phyloP scores from a whole-genome alignment of 176 grass and related monocot species.

The Saccharum spontaneum region DNA sequence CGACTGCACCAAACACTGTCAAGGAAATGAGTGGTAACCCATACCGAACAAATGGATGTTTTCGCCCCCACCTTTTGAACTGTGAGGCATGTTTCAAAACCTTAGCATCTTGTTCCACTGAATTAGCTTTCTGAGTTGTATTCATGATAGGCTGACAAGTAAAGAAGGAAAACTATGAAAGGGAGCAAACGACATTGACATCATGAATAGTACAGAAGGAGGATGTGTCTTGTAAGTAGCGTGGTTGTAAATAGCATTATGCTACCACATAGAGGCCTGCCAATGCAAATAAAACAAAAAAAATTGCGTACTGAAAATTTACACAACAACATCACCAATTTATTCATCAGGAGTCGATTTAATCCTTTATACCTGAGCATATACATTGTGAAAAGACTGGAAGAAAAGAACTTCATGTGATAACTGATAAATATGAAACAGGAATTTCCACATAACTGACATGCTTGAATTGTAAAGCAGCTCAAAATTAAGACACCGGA shows the following conservation, averaged over 20 bases:
- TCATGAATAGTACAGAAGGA: not conserved
- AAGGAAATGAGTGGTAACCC: slow-evolving; percentile 87
- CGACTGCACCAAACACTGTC: slow-evolving; percentile 81
- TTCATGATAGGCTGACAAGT: slow-evolving; percentile 25
- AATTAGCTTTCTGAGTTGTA: slow-evolving; percentile 43
- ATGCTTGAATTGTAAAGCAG: too few species aligned
- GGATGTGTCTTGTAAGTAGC: not conserved
- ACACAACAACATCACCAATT: too few species aligned
- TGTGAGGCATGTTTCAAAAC: slow-evolving; percentile 49
- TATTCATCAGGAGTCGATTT: too few species aligned
- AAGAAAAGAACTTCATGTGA: too few species aligned
- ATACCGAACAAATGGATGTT: slow-evolving; percentile 78
- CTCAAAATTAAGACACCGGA: too few species aligned
- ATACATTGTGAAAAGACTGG: too few species aligned
- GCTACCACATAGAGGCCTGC: too few species aligned
- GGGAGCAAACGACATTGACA: not conserved
- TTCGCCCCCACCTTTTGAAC: slow-evolving; percentile 75
- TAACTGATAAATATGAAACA: too few species aligned
- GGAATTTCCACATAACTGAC: too few species aligned
- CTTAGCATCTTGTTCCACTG: slow-evolving; percentile 35
- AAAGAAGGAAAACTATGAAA: not conserved
- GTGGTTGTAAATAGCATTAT: not conserved
- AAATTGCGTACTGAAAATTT: too few species aligned
- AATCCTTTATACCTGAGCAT: too few species aligned
- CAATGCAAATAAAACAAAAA: too few species aligned